Percentiles rank a stretch among this genome's conserved stretches.
phyloP scores from a whole-genome alignment of 2,329 filamentous ascomycete species.

The Corinectria fuckeliana region DNA sequence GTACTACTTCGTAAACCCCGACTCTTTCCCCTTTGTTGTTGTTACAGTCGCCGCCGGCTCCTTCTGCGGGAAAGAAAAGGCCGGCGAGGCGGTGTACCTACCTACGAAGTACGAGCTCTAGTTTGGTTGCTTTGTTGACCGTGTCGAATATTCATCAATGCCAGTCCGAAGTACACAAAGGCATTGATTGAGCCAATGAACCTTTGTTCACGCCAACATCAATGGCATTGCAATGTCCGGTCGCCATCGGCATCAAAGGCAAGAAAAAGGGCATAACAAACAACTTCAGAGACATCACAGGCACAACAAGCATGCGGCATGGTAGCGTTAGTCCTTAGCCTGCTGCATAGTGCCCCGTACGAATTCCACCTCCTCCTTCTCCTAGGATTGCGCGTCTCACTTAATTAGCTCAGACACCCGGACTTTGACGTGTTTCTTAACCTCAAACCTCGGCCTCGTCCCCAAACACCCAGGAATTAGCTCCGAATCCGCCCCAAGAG shows the following conservation, averaged over 20 bases:
- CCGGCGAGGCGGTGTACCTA: conserved; percentile 17
- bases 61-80: neutral
- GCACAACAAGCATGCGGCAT: neutral
- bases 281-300: conserved; percentile 5
- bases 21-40: neutral
- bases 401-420: conserved; percentile 2
- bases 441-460: neutral
- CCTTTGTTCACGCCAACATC: conserved; percentile 7
- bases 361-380: neutral
- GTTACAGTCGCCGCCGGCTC: neutral
- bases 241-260: neutral
- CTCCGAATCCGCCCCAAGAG: neutral
- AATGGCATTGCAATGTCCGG: conserved; percentile 5
- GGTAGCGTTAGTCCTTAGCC: neutral
- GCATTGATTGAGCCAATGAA: conserved; percentile 7
- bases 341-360: neutral
- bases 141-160: no score
- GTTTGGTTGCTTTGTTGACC: neutral
- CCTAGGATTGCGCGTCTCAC: neutral
- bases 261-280: neutral
- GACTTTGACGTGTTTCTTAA: conserved; percentile 1
- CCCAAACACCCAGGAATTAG: neutral
- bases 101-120: neutral
- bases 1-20: no score
- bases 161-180: conserved; percentile 5